These are phyloP conservation scores for Termitomyces heimii DNA, from an alignment of 768 basidiomycete genomes.

Conservation along the genomic window DNA sequence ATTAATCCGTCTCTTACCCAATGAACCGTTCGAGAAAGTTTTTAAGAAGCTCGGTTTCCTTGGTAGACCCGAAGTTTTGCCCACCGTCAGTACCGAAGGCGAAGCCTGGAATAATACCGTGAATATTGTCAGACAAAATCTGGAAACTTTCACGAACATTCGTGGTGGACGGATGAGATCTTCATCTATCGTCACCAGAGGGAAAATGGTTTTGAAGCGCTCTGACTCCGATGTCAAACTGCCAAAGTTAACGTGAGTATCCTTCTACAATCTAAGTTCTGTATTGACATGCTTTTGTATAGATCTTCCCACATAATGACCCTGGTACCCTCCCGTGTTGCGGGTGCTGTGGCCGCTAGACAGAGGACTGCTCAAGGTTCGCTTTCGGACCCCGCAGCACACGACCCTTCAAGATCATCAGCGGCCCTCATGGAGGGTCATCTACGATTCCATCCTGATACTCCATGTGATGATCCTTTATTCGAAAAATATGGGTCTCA, in stretches of 20 bases:
- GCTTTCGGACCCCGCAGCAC: constrained; percentile 68
- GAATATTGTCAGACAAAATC: constrained; percentile 78
- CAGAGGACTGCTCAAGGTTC: constrained; percentile 59
- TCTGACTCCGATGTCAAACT: constrained; percentile 43
- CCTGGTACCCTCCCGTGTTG: constrained; percentile 44
- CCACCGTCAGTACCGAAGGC: constrained; percentile 52
- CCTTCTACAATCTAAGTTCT: not conserved
- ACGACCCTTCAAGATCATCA: constrained; percentile 75
- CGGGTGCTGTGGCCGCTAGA: constrained; percentile 52
- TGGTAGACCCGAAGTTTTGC: constrained; percentile 59
- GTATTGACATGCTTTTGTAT: not conserved
- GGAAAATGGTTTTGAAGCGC: constrained; percentile 47
- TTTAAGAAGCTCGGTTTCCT: constrained; percentile 49
- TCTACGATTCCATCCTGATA: constrained; percentile 85
- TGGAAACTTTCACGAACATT: constrained; percentile 73
- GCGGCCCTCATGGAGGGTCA: constrained; percentile 83
- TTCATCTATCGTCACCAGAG: constrained; percentile 81
- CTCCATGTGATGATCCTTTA: constrained; percentile 57
- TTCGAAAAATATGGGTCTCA: constrained; percentile 25
- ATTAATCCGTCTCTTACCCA: constrained; percentile 76
- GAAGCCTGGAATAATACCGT: constrained; percentile 78
- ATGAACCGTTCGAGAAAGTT: constrained; percentile 63
- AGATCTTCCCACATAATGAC: constrained; percentile 34
- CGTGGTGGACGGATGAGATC: constrained; percentile 87
- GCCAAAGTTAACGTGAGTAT: constrained; percentile 39